Percentiles rank a stretch among this genome's conserved stretches.
phyloP scores from a whole-genome alignment of 2,329 filamentous ascomycete species.

The Aspergillus udagawae region DNA sequence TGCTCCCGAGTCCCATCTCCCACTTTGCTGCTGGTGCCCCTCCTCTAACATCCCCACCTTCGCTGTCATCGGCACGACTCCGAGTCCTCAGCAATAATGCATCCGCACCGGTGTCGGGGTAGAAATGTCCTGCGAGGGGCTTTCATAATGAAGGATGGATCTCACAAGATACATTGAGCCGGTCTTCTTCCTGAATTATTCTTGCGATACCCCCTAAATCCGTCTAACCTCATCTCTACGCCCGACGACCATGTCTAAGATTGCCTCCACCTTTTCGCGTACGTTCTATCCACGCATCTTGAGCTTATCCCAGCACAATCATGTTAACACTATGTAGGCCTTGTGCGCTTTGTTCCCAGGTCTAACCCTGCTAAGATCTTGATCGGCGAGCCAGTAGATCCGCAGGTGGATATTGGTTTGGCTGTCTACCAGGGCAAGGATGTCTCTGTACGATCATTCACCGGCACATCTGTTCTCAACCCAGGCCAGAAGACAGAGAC shows the following conservation, averaged over 20 bases:
- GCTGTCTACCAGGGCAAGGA: conserved; percentile 55
- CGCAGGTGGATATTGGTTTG: conserved; percentile 53
- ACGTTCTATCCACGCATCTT: conserved; percentile 6
- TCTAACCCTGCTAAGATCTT: conserved; percentile 47
- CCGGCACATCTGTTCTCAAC: conserved; percentile 54
- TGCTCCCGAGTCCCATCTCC: background rate
- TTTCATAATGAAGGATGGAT: background rate
- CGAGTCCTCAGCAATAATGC: background rate
- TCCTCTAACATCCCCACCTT: conserved; percentile 12
- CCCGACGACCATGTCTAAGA: conserved; percentile 27
- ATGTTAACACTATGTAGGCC: conserved; percentile 40
- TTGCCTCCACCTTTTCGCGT: conserved; percentile 37
- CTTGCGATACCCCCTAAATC: background rate
- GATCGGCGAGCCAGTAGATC: conserved; percentile 55
- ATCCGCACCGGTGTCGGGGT: conserved; percentile 14
- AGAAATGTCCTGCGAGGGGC: conserved; percentile 19
- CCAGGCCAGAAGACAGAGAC: conserved; percentile 50
- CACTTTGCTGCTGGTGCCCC: conserved; percentile 9
- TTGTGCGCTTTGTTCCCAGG: conserved; percentile 57
- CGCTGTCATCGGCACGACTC: background rate
- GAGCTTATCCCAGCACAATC: background rate
- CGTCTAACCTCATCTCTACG: background rate
- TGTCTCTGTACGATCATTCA: conserved; percentile 55
- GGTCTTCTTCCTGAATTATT: background rate
- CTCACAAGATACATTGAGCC: background rate